Percentiles rank a stretch among this genome's conserved stretches.
Conservation (phyloP, 169 alveolate genomes). For the Eimeria acervulina region DNA sequence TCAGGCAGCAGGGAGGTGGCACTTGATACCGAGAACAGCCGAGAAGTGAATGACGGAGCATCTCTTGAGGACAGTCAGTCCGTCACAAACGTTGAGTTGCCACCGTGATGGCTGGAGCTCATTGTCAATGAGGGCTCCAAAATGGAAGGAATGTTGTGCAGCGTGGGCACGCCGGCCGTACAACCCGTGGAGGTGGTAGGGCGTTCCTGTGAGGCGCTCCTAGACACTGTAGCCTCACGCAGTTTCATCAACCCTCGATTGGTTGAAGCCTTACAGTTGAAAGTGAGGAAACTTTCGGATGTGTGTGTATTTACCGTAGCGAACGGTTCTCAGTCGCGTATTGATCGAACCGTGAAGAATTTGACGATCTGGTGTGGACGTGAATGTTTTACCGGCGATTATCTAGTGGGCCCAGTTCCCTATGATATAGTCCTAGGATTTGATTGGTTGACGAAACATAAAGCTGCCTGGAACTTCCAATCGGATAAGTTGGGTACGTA, state of each 20-base stretch:
- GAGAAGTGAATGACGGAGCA: no score
- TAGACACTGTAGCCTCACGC: no score
- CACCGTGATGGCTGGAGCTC: no score
- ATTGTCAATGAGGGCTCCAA: no score
- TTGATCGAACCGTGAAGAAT: neutral
- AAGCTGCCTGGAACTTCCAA: constrained; percentile 8
- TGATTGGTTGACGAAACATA: constrained; percentile 1
- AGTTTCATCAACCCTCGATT: neutral
- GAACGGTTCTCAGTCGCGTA: neutral
- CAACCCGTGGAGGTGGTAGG: no score
- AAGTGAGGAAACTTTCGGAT: neutral
- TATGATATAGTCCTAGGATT: neutral
- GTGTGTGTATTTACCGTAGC: neutral
- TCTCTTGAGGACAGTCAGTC: no score
- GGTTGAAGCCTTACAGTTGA: neutral
- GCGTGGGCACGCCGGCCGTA: no score
- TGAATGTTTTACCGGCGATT: neutral
- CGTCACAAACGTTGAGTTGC: no score
- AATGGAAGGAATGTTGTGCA: no score
- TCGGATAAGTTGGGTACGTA: constrained; percentile 1
- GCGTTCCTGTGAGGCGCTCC: no score
- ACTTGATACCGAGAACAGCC: no score
- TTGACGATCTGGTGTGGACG: neutral
- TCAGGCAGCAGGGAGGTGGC: no score
- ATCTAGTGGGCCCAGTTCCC: constrained; percentile 17